A percentile compares a stretch with the other conserved stretches of the same genome.
Evolutionary conservation across 2,329 filamentous ascomycete species (phyloP).

Genomic region (Monilinia polystroma): DNA sequence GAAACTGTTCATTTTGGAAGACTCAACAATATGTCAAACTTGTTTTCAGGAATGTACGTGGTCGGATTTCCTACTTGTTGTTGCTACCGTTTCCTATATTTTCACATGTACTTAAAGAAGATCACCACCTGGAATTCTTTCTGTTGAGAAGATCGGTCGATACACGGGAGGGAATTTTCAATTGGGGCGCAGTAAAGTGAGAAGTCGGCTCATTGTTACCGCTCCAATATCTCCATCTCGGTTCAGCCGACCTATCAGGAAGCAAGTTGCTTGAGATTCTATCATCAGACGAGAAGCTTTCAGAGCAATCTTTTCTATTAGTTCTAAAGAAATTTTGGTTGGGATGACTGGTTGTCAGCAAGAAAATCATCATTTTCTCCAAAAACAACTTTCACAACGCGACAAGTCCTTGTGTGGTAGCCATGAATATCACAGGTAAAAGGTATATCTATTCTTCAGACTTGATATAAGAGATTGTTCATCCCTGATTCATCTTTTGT

Average conservation of each 20-base stretch:
- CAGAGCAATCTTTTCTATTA: background rate
- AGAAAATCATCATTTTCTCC: no score
- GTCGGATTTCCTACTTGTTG: constrained; percentile 20
- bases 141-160: background rate
- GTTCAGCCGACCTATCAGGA: background rate
- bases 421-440: background rate
- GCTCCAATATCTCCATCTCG: background rate
- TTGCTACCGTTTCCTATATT: constrained; percentile 18
- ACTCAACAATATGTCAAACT: constrained; percentile 38
- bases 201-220: constrained; percentile 13
- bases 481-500: background rate
- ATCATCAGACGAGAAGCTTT: constrained; percentile 1
- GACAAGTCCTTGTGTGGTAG: background rate
- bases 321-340: background rate
- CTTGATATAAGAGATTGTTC: background rate
- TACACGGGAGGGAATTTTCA: background rate
- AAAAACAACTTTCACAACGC: background rate
- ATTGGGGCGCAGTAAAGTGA: background rate
- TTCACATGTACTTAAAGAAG: background rate
- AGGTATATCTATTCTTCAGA: constrained; percentile 8
- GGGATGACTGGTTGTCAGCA: background rate
- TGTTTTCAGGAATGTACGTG: constrained; percentile 42
- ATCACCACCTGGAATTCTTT: background rate
- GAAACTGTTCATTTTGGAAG: background rate
- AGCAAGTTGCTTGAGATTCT: constrained; percentile 20